Percentiles rank a stretch among this genome's conserved stretches.
These are phyloP conservation scores for Fistulinella cinereoalba DNA, from an alignment of 1,284 basidiomycete genomes.

Conservation along the genomic window DNA sequence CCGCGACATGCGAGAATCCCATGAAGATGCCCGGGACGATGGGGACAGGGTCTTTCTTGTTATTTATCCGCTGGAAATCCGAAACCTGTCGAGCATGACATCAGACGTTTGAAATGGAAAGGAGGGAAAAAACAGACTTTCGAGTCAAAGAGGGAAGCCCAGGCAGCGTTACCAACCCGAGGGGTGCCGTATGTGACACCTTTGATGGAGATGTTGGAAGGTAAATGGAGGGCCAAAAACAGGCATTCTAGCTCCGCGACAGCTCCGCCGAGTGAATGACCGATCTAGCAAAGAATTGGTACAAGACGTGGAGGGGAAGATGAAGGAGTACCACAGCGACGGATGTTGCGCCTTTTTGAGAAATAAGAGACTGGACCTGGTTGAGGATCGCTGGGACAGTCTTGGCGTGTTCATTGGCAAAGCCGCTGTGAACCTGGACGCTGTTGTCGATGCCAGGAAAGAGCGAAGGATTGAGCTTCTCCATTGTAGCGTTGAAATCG, in stretches of 20 bases:
- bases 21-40: constrained; percentile 44
- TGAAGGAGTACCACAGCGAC: constrained; percentile 37
- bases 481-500: constrained; percentile 29
- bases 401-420: constrained; percentile 32
- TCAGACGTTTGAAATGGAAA: background rate
- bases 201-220: constrained; percentile 39
- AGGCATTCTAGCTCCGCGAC: constrained; percentile 51
- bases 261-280: constrained; percentile 58
- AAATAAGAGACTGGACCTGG: constrained; percentile 39
- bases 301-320: background rate
- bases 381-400: constrained; percentile 40
- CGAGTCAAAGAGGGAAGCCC: constrained; percentile 31
- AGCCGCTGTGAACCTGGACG: constrained; percentile 37
- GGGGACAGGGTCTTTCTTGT: constrained; percentile 44
- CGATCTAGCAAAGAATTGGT: constrained; percentile 36
- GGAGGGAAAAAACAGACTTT: constrained; percentile 33
- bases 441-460: constrained; percentile 35
- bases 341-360: constrained; percentile 30
- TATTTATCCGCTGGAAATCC: constrained; percentile 48
- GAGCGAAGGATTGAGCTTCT: constrained; percentile 27
- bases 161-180: constrained; percentile 37
- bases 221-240: constrained; percentile 47
- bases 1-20: constrained; percentile 43
- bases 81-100: constrained; percentile 30
- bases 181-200: constrained; percentile 51